A percentile compares a stretch with the other conserved stretches of the same genome.
These are phyloP conservation scores for Clitopilus passeckerianus DNA, from an alignment of 768 basidiomycete species.

Conservation along the genomic window DNA sequence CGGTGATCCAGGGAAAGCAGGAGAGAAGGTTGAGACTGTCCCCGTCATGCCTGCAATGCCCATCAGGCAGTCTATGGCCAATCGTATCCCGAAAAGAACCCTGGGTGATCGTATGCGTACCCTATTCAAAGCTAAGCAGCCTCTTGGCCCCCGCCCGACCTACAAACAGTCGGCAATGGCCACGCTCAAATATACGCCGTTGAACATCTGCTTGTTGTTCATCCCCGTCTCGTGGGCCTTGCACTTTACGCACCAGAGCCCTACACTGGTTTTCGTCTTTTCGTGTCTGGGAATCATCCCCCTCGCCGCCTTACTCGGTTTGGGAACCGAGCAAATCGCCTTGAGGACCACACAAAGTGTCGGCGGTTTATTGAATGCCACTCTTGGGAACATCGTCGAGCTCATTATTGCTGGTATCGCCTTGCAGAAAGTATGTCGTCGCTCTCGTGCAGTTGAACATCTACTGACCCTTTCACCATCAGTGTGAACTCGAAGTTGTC, in stretches of 20 bases:
- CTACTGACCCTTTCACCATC: not conserved
- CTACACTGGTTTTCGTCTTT: constrained; percentile 42
- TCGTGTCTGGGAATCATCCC: constrained; percentile 47
- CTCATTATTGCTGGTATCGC: constrained; percentile 46
- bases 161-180: constrained; percentile 27
- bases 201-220: constrained; percentile 41
- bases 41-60: not conserved
- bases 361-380: constrained; percentile 50
- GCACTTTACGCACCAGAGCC: constrained; percentile 37
- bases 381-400: constrained; percentile 47
- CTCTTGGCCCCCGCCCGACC: constrained; percentile 28
- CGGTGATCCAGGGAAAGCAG: not conserved
- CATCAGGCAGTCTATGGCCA: not conserved
- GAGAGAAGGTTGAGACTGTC: not conserved
- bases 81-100: constrained; percentile 1
- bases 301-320: constrained; percentile 43
- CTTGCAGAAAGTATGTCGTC: constrained; percentile 25
- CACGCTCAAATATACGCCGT: constrained; percentile 25
- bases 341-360: constrained; percentile 42
- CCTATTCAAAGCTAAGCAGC: constrained; percentile 25
- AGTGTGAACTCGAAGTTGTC: constrained; percentile 50
- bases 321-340: constrained; percentile 51
- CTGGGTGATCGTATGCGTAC: constrained; percentile 19
- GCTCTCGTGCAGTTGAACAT: constrained; percentile 3
- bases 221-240: constrained; percentile 49